Conservation (phyloP, 2,329 filamentous ascomycete species). For the Myriosclerotinia duriaeana region DNA sequence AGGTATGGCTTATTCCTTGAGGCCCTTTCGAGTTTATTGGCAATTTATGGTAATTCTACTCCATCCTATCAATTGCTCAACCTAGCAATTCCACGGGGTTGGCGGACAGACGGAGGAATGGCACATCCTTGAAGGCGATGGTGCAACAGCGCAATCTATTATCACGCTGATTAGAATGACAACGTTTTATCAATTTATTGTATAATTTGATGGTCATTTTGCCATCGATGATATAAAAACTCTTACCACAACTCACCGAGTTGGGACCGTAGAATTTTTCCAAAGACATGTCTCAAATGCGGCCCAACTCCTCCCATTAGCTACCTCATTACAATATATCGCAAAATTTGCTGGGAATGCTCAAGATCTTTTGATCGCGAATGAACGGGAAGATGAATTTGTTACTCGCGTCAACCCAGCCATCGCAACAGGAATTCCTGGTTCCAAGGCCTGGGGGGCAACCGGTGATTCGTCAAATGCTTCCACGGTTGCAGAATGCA, state of each 20-base stretch:
- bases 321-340: conserved; percentile 43
- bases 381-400: conserved; percentile 48
- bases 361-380: conserved; percentile 46
- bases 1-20: conserved; percentile 30
- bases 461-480: conserved; percentile 41
- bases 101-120: not conserved
- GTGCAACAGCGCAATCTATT: not conserved
- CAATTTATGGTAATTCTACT: not conserved
- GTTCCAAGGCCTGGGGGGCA: conserved; percentile 47
- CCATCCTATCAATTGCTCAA: too few species aligned
- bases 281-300: conserved; percentile 45
- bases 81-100: not conserved
- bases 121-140: not conserved
- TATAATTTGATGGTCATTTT: conserved; percentile 45
- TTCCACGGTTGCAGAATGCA: conserved; percentile 43
- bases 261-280: conserved; percentile 47
- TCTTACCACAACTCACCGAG: conserved; percentile 44
- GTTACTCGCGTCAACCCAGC: conserved; percentile 46
- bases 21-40: not conserved
- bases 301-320: conserved; percentile 43
- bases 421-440: conserved; percentile 45
- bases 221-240: conserved; percentile 46
- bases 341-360: conserved; percentile 44
- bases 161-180: not conserved
- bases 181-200: conserved; percentile 44